These are phyloP conservation scores for Haplosporangium sp. DNA, from an alignment of 371 early-diverging fungal species.

Conservation along the genomic window DNA sequence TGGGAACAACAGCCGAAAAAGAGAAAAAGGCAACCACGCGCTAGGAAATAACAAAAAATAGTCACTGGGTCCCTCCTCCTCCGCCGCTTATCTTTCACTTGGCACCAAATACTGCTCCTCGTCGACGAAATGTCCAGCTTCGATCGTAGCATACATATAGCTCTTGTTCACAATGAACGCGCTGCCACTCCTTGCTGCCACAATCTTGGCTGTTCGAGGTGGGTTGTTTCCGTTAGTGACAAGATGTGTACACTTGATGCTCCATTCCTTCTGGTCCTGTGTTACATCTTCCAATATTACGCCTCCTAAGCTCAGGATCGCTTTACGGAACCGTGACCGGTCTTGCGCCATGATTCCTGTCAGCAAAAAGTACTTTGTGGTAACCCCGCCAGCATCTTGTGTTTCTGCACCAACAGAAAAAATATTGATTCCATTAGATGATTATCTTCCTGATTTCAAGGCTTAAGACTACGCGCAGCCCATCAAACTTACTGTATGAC, in stretches of 20 bases:
- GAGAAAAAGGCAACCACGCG: not conserved
- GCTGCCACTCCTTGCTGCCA: slow-evolving; percentile 15
- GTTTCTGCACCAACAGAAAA: not conserved
- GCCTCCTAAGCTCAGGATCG: slow-evolving; percentile 26
- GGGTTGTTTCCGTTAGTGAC: slow-evolving; percentile 40
- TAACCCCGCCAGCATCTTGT: slow-evolving; percentile 8
- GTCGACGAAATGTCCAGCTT: slow-evolving; percentile 29
- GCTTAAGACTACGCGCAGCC: not conserved
- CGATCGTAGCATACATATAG: slow-evolving; percentile 22
- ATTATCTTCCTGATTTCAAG: not conserved
- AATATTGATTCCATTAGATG: not conserved
- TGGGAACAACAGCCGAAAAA: not conserved
- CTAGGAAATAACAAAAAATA: not conserved
- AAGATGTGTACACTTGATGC: slow-evolving; percentile 32
- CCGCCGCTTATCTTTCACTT: not conserved
- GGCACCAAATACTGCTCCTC: slow-evolving; percentile 24
- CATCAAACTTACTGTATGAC: not conserved
- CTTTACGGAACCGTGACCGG: slow-evolving; percentile 14
- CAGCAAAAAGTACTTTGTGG: slow-evolving; percentile 16
- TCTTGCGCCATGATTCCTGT: slow-evolving; percentile 24
- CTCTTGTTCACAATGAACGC: slow-evolving; percentile 35
- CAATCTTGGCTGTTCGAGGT: slow-evolving; percentile 35
- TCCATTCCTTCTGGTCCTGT: slow-evolving; percentile 30
- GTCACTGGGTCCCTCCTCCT: not conserved
- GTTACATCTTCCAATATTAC: slow-evolving; percentile 29